Percentiles rank a stretch among this genome's conserved stretches.
Conservation (phyloP, 306 rosid genomes). For the Trifolium repens region DNA sequence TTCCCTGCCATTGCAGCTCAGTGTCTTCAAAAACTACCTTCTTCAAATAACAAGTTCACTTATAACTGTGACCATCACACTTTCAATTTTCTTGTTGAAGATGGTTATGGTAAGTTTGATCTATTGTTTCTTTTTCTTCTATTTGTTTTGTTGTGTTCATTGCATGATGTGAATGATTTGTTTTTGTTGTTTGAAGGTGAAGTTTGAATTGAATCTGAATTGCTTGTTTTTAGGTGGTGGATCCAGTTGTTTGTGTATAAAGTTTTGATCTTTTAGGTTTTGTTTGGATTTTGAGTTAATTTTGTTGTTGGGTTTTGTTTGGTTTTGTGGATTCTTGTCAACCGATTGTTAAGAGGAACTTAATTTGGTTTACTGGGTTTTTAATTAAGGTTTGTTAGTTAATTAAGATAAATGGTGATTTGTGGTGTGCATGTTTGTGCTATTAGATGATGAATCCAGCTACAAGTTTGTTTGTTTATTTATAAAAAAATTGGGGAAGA, state of each 20-base stretch:
- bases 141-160: not conserved
- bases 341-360: not conserved
- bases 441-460: not conserved
- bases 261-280: constrained; percentile 31
- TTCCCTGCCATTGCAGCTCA: constrained; percentile 92
- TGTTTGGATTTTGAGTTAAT: not conserved
- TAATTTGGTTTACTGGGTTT: constrained; percentile 10
- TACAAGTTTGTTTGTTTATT: not conserved
- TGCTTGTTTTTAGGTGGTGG: constrained; percentile 17
- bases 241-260: not conserved
- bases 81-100: constrained; percentile 81
- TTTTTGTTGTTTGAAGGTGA: constrained; percentile 6
- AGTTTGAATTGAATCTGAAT: constrained; percentile 38
- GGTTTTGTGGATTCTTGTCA: constrained; percentile 31
- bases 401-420: constrained; percentile 10
- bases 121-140: constrained; percentile 9
- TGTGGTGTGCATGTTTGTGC: constrained; percentile 7
- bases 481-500: not conserved
- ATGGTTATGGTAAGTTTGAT: constrained; percentile 74
- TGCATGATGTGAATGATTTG: not conserved
- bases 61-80: constrained; percentile 88
- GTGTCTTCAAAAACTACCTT: constrained; percentile 81
- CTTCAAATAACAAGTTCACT: constrained; percentile 86
- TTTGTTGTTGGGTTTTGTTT: constrained; percentile 43
- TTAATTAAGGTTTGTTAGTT: constrained; percentile 28